A percentile compares a stretch with the other conserved stretches of the same genome.
Conservation (phyloP, 192 early-diverging fungal genomes). For the Umbelopsis ramanniana region DNA sequence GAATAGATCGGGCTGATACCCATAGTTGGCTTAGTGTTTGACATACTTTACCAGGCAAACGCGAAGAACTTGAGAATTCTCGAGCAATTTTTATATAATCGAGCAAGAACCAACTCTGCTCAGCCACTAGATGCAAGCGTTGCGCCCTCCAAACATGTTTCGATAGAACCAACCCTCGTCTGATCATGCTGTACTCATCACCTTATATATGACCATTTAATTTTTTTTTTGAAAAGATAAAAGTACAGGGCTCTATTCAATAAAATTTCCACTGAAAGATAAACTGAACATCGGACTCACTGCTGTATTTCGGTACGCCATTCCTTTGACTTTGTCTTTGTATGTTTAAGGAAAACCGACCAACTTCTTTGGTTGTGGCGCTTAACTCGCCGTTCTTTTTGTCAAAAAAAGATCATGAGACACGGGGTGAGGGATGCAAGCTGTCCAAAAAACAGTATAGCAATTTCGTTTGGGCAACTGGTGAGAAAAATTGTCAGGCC, state of each 20-base stretch:
- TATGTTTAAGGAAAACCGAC: not conserved
- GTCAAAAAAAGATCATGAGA: constrained; percentile 8
- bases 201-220: too few species aligned
- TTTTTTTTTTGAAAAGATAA: too few species aligned
- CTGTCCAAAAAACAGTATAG: not conserved
- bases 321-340: too few species aligned
- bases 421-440: not conserved
- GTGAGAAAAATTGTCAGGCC: constrained; percentile 9
- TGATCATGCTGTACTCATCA: too few species aligned
- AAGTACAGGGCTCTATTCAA: too few species aligned
- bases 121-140: not conserved
- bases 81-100: constrained; percentile 20
- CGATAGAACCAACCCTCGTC: too few species aligned
- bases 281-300: too few species aligned
- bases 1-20: constrained; percentile 39
- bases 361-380: constrained; percentile 13
- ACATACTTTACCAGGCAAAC: constrained; percentile 32
- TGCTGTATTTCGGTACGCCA: too few species aligned
- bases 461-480: not conserved
- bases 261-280: too few species aligned
- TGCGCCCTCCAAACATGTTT: not conserved
- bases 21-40: constrained; percentile 29
- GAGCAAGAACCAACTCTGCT: constrained; percentile 12
- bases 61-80: constrained; percentile 31
- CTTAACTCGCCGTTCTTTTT: not conserved